Base-by-base conservation (phyloP, 1,139 yeast genomes). In the Meyerozyma athensensis region DNA sequence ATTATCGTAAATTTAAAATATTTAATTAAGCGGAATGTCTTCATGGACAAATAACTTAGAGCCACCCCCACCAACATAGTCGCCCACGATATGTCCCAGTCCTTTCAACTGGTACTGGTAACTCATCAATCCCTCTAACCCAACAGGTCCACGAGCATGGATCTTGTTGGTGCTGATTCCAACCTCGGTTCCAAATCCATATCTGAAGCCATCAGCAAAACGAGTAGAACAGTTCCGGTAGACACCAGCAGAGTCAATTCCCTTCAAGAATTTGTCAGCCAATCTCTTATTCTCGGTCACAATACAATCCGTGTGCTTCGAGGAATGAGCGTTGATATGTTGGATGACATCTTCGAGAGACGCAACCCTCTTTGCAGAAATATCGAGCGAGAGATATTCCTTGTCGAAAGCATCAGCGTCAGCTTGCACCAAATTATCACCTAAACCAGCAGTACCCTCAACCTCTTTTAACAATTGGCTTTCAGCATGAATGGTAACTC, bases 61-160 rank as follows among this genome's bases (percentile, higher is more conserved):
- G 30, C 98, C 98, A 30, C 97, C 97, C 22, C 90, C 96, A 21
- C 97, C 97, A 33, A 81, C 70, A 54, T 92, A 92, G 52, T 89
- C 96, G 34, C 87, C 82, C 3, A 86, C 98, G 39, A 90, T 71
- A 57, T 92, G 97, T 4, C 98, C 98, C 48, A 79, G 69, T 30
- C 98, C 98, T 60, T 84, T 77, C 46, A 92, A 68, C 58, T 87
- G 95, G 58, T 92, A 94, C 61, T 94, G 97, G 59, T 94, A 94
- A 49, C 95, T 86, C 61, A 89, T 95, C 48, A 94, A 72, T 1
- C 99, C 99, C 56, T 94, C 98, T 34, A 94, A 73, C 2, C 99
- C 99, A 26, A 94, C 97, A 9, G 98, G 99, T 1, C 99, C 99
- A 52, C 98, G 77, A 10, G 98, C 96, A 57, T 94, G 98, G 47